Conservation (phyloP, 208 protist genomes). For the Trypanosoma melophagium region DNA sequence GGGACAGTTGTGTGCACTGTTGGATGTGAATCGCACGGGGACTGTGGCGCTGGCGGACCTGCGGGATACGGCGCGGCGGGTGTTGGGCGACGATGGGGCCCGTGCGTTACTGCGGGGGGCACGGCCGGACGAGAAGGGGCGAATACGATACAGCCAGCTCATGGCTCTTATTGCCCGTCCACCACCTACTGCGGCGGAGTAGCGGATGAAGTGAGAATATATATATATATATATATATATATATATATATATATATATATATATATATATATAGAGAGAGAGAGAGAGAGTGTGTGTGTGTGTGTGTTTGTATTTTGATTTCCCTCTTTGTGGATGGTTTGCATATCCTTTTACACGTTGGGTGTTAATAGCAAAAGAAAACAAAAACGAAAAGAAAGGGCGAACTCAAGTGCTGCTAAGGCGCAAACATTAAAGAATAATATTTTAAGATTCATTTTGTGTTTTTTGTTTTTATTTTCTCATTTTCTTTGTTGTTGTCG, state of each 20-base stretch:
- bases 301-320: no score
- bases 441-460: not conserved
- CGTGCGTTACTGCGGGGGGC: slow-evolving; percentile 56
- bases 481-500: not conserved
- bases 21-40: slow-evolving; percentile 62
- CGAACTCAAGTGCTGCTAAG: no score
- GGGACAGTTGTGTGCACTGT: slow-evolving; percentile 59
- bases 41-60: slow-evolving; percentile 66
- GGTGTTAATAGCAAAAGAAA: no score
- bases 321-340: no score
- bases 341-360: not conserved
- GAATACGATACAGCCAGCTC: slow-evolving; percentile 76
- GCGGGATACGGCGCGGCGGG: slow-evolving; percentile 43
- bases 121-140: slow-evolving; percentile 65
- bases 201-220: not conserved
- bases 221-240: slow-evolving; percentile 14
- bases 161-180: slow-evolving; percentile 60
- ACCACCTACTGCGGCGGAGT: not conserved
- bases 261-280: slow-evolving; percentile 1
- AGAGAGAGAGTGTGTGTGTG: not conserved
- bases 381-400: no score
- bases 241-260: slow-evolving; percentile 16
- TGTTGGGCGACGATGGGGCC: slow-evolving; percentile 64
- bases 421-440: not conserved
- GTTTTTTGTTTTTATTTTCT: not conserved